Evolutionary conservation across 176 grass and related monocot species (phyloP).

Genomic region (Poa annua): DNA sequence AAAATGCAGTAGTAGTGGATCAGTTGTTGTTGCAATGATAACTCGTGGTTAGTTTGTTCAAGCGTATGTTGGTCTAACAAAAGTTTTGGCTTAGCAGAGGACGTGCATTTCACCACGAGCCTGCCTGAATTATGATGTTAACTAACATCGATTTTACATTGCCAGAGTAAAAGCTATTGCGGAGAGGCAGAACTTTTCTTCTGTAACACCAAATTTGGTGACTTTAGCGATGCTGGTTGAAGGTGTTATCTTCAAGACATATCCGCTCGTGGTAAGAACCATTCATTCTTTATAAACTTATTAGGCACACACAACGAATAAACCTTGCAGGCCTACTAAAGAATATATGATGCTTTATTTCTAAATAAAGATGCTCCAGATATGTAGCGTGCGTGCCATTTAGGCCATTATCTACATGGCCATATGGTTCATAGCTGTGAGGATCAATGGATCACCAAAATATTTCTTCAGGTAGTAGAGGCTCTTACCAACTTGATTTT

Average conservation of each 20-base stretch:
- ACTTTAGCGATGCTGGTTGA: background rate
- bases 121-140: conserved; percentile 38
- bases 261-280: conserved; percentile 37
- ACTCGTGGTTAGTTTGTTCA: background rate
- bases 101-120: background rate
- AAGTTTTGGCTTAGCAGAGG: background rate
- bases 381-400: background rate
- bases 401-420: no score
- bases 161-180: background rate
- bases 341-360: conserved; percentile 18
- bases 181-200: background rate
- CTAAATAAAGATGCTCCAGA: background rate
- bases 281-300: background rate
- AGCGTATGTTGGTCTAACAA: background rate
- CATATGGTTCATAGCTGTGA: no score
- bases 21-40: background rate
- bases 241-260: conserved; percentile 14
- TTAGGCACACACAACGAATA: background rate
- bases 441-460: no score
- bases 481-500: no score
- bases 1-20: background rate
- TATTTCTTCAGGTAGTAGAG: no score
- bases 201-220: background rate
- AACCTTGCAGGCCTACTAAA: background rate
- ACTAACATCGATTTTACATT: conserved; percentile 31